Base-by-base conservation (phyloP, 2,329 filamentous ascomycete genomes). In the Rhinocladiella mackenziei region DNA sequence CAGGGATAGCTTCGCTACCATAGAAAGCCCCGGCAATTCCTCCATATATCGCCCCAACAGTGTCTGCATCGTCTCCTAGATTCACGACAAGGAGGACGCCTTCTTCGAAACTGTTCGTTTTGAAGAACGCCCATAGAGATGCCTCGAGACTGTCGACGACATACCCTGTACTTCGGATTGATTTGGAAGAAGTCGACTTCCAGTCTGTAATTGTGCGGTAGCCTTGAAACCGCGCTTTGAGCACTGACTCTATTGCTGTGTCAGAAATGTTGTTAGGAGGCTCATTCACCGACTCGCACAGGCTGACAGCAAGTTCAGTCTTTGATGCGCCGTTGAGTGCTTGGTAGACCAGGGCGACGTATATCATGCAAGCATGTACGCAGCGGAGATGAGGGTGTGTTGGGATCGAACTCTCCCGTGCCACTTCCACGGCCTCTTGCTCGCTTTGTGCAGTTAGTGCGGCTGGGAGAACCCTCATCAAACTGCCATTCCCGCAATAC, bases 21-120 rank as follows among this genome's bases (percentile, higher is more conserved):
- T 70, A 69, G 49, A 61, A 70, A 2, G 62, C 61, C 0, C 67
- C 67, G 2, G 67, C 67, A 14, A 72, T 42, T 3, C 65, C 67
- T 2, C 68, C 69, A 56, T 69, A 70, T 25, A 71, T 62, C 2
- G 68, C 68, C 11, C 63, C 68, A 8, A 67, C 66, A 1, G 67
- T 70, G 56, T 72, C 69, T 8, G 68, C 63, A 57, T 71, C 68
- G 39, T 65, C 60, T 1, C 67, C 67, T 17, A 68, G 45, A 58
- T 71, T 72, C 1, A 70, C 67, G 1, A 63, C 65, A 31, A 58
- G 62, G 23, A 69, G 43, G 3, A 62, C 66, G 0, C 69, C 67
- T 5, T 65, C 58, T 20, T 59, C 56, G 51, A 66, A 69, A 4
- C 48, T 57, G 5, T 60, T 55, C 18, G 61, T 65, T 30, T 55